Evolutionary conservation across 2,329 filamentous ascomycete species (phyloP).

Genomic region (Arthrinium puccinioides): DNA sequence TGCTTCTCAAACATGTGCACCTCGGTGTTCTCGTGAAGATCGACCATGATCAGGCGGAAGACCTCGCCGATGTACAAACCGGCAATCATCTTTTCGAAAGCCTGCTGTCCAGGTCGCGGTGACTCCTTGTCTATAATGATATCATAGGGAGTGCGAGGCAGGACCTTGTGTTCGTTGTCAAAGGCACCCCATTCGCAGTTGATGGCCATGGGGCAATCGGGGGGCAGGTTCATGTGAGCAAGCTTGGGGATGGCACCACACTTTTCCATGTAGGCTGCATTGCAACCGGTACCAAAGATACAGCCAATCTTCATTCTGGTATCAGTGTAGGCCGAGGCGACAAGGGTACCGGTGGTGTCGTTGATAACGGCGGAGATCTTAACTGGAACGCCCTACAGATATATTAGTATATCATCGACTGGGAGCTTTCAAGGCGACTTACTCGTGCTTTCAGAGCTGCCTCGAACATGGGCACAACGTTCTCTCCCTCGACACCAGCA

Average conservation of each 20-base stretch:
- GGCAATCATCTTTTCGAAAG: slow-evolving; percentile 97
- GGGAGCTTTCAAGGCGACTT: slow-evolving; percentile 13
- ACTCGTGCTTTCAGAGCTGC: slow-evolving; percentile 65
- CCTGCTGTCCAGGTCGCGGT: slow-evolving; percentile 86
- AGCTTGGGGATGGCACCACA: slow-evolving; percentile 89
- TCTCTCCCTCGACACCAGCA: slow-evolving; percentile 79
- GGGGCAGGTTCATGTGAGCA: slow-evolving; percentile 79
- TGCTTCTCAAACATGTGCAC: slow-evolving; percentile 76
- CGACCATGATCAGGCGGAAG: slow-evolving; percentile 80
- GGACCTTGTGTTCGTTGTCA: slow-evolving; percentile 84
- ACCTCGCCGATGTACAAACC: slow-evolving; percentile 92
- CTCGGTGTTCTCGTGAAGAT: slow-evolving; percentile 73
- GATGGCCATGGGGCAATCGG: slow-evolving; percentile 83
- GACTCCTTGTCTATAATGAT: slow-evolving; percentile 83
- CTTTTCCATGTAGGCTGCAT: slow-evolving; percentile 96
- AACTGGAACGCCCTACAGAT: slow-evolving; percentile 72
- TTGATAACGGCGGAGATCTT: slow-evolving; percentile 92
- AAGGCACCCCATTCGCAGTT: slow-evolving; percentile 98
- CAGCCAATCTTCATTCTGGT: slow-evolving; percentile 87
- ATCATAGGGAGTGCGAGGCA: slow-evolving; percentile 82
- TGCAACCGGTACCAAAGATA: slow-evolving; percentile 97
- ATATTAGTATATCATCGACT: slow-evolving; percentile 9
- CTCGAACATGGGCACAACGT: slow-evolving; percentile 86
- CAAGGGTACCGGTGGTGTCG: slow-evolving; percentile 93
- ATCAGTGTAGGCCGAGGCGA: slow-evolving; percentile 96